phyloP scores from a whole-genome alignment of 1,284 basidiomycete genomes.

The Laetiporus sulphureus region DNA sequence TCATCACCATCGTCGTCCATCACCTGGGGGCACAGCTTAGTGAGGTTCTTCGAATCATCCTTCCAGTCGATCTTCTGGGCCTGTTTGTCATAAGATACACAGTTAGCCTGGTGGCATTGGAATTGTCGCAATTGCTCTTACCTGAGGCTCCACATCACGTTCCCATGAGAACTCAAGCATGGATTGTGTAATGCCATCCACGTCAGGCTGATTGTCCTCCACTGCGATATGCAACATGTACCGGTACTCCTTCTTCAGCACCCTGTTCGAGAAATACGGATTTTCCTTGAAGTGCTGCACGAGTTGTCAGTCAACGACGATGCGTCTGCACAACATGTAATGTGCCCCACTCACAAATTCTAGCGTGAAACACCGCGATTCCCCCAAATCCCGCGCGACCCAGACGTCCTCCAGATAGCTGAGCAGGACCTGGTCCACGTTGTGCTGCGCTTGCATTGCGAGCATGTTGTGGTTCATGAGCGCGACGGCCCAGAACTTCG shows the following conservation, averaged over 20 bases:
- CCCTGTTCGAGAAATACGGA: conserved; percentile 67
- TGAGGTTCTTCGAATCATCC: conserved; percentile 66
- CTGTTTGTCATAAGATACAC: too few relatives aligned
- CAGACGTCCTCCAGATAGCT: conserved; percentile 77
- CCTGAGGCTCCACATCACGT: conserved; percentile 58
- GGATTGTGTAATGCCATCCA: conserved; percentile 63
- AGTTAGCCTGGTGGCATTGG: too few relatives aligned
- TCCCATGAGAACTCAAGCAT: conserved; percentile 78
- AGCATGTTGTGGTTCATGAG: conserved; percentile 63
- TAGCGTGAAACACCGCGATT: conserved; percentile 68
- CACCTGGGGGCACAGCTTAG: conserved; percentile 70
- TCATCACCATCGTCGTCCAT: conserved; percentile 52
- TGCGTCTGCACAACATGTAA: too few relatives aligned
- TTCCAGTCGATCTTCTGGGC: conserved; percentile 76
- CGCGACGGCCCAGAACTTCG: conserved; percentile 75
- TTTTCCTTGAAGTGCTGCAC: conserved; percentile 78
- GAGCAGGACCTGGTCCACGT: conserved; percentile 64
- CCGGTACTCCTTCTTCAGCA: conserved; percentile 76
- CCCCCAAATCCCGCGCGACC: conserved; percentile 58
- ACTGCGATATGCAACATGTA: conserved; percentile 49
- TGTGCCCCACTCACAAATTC: conserved; percentile 80
- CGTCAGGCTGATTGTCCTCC: conserved; percentile 53
- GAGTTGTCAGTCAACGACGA: too few relatives aligned
- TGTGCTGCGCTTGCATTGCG: conserved; percentile 57
- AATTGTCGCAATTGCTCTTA: too few relatives aligned